Evolutionary conservation across 1,284 basidiomycete genomes (phyloP).

Genomic region (Ustilago lituana): DNA sequence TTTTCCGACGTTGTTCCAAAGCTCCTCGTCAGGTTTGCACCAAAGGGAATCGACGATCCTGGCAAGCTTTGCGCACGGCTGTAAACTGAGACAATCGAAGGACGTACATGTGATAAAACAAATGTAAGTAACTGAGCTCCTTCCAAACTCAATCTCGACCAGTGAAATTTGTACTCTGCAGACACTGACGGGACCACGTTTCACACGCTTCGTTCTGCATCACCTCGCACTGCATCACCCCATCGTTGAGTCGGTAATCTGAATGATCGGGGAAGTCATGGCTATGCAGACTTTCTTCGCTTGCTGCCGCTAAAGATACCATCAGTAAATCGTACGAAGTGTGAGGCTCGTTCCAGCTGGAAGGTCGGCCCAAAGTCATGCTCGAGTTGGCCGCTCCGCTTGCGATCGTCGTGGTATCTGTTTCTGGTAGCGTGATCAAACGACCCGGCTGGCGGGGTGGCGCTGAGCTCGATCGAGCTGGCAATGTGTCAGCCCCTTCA

Average conservation of each 20-base stretch:
- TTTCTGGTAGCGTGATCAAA: background rate
- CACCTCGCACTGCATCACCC: too few relatives aligned
- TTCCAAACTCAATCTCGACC: too few relatives aligned
- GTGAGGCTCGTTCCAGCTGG: background rate
- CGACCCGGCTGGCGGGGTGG: background rate
- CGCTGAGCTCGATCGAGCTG: constrained; percentile 15
- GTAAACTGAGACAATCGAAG: background rate
- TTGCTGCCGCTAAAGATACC: too few relatives aligned
- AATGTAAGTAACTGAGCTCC: too few relatives aligned
- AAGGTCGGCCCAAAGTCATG: too few relatives aligned
- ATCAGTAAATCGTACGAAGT: too few relatives aligned
- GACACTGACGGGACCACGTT: background rate
- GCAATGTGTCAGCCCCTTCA: background rate
- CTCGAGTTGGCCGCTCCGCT: background rate
- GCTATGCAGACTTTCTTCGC: too few relatives aligned
- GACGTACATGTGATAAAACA: too few relatives aligned
- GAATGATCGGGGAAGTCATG: too few relatives aligned
- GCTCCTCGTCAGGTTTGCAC: background rate
- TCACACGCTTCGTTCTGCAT: background rate
- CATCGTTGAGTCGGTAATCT: too few relatives aligned
- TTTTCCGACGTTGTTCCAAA: background rate
- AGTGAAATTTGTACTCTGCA: too few relatives aligned
- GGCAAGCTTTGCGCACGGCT: constrained; percentile 3
- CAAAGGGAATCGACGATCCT: background rate
- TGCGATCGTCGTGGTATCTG: background rate